phyloP scores from a whole-genome alignment of 2,329 filamentous ascomycete species.

The Sclerotinia glacialis region DNA sequence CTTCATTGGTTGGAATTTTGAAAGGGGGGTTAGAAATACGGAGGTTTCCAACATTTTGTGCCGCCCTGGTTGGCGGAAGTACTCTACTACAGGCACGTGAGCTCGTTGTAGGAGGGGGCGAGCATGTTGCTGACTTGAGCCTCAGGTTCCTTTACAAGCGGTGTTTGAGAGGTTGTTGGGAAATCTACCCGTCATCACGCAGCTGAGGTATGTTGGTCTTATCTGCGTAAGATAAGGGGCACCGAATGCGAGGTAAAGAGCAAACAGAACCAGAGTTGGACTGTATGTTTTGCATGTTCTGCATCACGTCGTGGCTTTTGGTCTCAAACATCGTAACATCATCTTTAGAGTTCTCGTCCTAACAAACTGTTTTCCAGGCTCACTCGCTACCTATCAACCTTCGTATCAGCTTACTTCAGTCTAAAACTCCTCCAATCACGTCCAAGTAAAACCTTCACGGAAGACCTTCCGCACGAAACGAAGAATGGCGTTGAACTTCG shows the following conservation, averaged over 20 bases:
- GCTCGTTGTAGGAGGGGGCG: background rate
- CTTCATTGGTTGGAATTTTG: constrained; percentile 44
- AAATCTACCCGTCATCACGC: constrained; percentile 34
- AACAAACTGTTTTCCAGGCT: constrained; percentile 43
- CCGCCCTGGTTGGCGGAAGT: constrained; percentile 56
- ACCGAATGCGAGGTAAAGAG: background rate
- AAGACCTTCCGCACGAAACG: constrained; percentile 40
- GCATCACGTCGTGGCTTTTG: background rate
- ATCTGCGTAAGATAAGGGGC: background rate
- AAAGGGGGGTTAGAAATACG: constrained; percentile 52
- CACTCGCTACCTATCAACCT: constrained; percentile 55
- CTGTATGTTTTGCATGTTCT: background rate
- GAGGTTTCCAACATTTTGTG: constrained; percentile 62
- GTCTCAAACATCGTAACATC: constrained; percentile 14
- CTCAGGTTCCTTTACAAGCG: constrained; percentile 39
- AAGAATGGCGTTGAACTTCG: constrained; percentile 33
- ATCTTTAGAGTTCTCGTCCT: background rate
- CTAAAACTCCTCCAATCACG: constrained; percentile 58
- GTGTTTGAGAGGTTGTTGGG: constrained; percentile 34
- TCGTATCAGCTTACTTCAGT: constrained; percentile 57
- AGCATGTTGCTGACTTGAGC: constrained; percentile 10
- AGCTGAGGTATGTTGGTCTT: constrained; percentile 29
- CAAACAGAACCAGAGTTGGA: background rate
- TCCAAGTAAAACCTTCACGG: constrained; percentile 44
- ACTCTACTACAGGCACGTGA: constrained; percentile 57